These are phyloP conservation scores for Thuidium tamariscinum DNA, from an alignment of 225 moss, liverwort and hornwort species.

Conservation along the genomic window DNA sequence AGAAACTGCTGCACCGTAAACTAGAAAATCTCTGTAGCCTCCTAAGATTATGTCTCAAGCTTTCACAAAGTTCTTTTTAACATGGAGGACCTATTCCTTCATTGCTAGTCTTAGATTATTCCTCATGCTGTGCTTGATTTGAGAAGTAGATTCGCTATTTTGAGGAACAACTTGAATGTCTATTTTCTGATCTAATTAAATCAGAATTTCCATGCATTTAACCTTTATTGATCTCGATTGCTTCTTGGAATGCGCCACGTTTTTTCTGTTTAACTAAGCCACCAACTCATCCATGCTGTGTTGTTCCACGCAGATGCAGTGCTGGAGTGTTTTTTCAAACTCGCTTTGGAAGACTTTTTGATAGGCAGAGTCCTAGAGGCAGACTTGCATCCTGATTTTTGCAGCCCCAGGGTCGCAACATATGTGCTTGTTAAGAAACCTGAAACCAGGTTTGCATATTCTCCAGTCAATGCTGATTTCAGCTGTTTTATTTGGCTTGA, in stretches of 20 bases:
- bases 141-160: background rate
- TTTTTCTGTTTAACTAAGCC: background rate
- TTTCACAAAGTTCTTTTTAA: background rate
- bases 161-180: background rate
- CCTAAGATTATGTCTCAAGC: background rate
- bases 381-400: slow-evolving; percentile 79
- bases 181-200: background rate
- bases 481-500: background rate
- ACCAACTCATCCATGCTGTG: background rate
- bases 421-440: slow-evolving; percentile 51
- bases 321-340: slow-evolving; percentile 71
- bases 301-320: slow-evolving; percentile 55
- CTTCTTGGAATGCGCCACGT: background rate
- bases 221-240: background rate
- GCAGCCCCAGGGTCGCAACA: slow-evolving; percentile 61
- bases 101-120: background rate
- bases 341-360: slow-evolving; percentile 59
- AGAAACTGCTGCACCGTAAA: background rate
- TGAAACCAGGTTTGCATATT: slow-evolving; percentile 19
- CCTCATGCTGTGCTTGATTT: background rate
- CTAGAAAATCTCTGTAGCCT: background rate
- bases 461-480: background rate
- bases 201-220: background rate
- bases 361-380: slow-evolving; percentile 53
- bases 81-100: background rate